Conservation (phyloP, 2,329 filamentous ascomycete genomes). For the Claviceps africana region DNA sequence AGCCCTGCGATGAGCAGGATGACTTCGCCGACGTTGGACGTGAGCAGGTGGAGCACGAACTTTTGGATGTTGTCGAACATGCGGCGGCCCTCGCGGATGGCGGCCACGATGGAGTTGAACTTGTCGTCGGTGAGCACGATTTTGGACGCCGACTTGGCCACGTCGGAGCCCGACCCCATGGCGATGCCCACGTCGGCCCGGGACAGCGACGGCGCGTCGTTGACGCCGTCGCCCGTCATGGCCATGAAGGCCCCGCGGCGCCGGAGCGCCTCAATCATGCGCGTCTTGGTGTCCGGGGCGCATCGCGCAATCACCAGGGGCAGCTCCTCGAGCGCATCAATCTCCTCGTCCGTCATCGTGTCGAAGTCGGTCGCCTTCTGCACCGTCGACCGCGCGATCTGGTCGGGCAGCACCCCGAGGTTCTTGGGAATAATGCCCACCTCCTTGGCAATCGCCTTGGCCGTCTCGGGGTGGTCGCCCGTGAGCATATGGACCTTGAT, state of each 20-base stretch:
- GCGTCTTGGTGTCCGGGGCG: slow-evolving; percentile 73
- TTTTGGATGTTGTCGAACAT: slow-evolving; percentile 88
- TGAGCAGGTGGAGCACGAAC: slow-evolving; percentile 67
- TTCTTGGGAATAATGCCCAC: slow-evolving; percentile 62
- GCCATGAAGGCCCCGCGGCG: slow-evolving; percentile 63
- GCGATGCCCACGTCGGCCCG: slow-evolving; percentile 76
- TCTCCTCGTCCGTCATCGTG: slow-evolving; percentile 57
- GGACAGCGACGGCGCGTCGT: slow-evolving; percentile 71
- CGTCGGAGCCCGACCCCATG: slow-evolving; percentile 80
- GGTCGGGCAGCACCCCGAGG: slow-evolving; percentile 42
- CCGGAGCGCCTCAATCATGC: slow-evolving; percentile 81
- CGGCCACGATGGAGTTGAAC: slow-evolving; percentile 73
- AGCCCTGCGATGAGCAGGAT: slow-evolving; percentile 69
- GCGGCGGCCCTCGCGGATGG: slow-evolving; percentile 68
- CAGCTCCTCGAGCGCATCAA: slow-evolving; percentile 60
- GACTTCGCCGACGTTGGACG: slow-evolving; percentile 74
- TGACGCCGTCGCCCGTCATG: slow-evolving; percentile 83
- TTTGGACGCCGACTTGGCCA: slow-evolving; percentile 67
- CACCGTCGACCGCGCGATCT: slow-evolving; percentile 54
- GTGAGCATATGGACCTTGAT: slow-evolving; percentile 77
- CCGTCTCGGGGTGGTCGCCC: slow-evolving; percentile 67
- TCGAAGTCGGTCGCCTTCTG: slow-evolving; percentile 71
- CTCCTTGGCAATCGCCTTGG: slow-evolving; percentile 62
- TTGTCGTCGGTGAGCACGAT: slow-evolving; percentile 83
- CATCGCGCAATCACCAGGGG: slow-evolving; percentile 75